These are phyloP conservation scores for Phylloporus rhodoxanthus DNA, from an alignment of 768 basidiomycete species.

Conservation along the genomic window DNA sequence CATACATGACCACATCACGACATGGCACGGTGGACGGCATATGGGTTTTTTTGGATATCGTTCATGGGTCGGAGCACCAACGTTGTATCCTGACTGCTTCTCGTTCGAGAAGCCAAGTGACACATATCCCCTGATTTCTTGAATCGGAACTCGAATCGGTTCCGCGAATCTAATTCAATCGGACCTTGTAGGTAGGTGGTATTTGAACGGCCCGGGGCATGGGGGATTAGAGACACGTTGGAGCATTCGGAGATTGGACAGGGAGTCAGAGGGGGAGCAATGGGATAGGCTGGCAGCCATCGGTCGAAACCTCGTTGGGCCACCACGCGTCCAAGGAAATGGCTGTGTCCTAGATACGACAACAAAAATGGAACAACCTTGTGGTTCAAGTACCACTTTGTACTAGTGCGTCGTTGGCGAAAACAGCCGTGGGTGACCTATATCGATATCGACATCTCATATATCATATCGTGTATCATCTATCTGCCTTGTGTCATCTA, in stretches of 20 bases:
- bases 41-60: neutral
- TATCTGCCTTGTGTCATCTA: neutral
- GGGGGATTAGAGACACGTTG: neutral
- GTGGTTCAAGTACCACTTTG: neutral
- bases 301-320: neutral
- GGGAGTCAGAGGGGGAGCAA: neutral
- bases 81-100: neutral
- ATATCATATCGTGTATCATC: neutral
- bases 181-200: neutral
- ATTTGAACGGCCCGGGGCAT: neutral
- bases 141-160: neutral
- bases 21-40: neutral
- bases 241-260: neutral
- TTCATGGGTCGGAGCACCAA: neutral
- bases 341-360: neutral
- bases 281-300: neutral
- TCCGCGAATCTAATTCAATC: conserved; percentile 1
- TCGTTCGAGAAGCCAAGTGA: neutral
- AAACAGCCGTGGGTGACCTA: neutral
- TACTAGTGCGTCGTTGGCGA: neutral
- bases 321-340: neutral
- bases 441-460: neutral
- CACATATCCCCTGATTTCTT: neutral
- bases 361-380: neutral
- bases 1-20: neutral